phyloP scores from a whole-genome alignment of 73 alveolate species.

The Paramecium octaurelia region DNA sequence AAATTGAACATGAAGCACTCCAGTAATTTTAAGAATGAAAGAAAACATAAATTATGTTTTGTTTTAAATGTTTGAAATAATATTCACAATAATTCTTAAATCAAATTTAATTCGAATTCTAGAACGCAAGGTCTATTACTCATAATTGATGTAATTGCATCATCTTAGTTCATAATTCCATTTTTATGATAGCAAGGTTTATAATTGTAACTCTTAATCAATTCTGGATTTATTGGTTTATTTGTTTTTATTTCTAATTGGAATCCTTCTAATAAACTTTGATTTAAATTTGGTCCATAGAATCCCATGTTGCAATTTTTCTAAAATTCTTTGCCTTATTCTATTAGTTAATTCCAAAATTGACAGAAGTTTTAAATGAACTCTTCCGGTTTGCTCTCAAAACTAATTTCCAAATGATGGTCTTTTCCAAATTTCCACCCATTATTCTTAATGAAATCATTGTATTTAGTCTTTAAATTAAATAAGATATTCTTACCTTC shows the following conservation, averaged over 20 bases:
- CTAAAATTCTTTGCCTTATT: neutral
- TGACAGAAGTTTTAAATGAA: neutral
- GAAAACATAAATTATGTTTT: neutral
- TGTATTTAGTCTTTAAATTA: neutral
- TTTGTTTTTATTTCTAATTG: neutral
- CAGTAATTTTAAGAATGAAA: neutral
- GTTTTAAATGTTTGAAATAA: neutral
- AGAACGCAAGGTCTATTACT: neutral
- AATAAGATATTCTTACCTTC: neutral
- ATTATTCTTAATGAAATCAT: neutral
- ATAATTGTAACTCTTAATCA: neutral
- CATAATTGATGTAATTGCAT: neutral
- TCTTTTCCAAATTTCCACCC: neutral
- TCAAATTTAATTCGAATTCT: neutral
- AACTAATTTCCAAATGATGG: neutral
- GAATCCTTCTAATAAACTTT: constrained; percentile 12
- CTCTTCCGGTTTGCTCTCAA: neutral
- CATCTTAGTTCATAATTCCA: neutral
- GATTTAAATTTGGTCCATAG: neutral
- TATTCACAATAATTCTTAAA: neutral
- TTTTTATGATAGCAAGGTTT: neutral
- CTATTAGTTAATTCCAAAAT: neutral
- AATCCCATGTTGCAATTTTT: neutral
- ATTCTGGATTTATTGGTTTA: neutral
- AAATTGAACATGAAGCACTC: neutral